Conservation (phyloP, 805 yeast genomes). For the Wickerhamomyces queroliae region DNA sequence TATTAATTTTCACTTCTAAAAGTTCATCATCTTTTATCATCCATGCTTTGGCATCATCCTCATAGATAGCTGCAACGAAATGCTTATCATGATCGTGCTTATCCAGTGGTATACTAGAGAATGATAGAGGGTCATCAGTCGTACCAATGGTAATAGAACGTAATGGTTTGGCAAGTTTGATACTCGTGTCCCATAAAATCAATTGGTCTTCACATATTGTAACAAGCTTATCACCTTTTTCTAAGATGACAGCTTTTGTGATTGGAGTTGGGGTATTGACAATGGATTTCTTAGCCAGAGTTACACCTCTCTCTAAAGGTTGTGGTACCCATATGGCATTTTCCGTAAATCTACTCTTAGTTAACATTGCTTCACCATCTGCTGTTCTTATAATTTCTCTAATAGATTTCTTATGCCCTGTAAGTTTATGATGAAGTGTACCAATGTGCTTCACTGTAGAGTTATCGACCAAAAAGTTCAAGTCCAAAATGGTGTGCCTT, state of each 20-base stretch:
- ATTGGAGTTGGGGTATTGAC: conserved; percentile 43
- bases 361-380: conserved; percentile 55
- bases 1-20: conserved; percentile 27
- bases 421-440: conserved; percentile 48
- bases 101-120: conserved; percentile 30
- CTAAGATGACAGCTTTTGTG: conserved; percentile 41
- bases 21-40: conserved; percentile 19
- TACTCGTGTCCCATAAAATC: conserved; percentile 57
- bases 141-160: conserved; percentile 10
- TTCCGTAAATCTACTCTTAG: conserved; percentile 57
- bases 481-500: conserved; percentile 26
- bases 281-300: conserved; percentile 33
- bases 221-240: conserved; percentile 39
- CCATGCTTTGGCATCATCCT: conserved; percentile 38
- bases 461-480: conserved; percentile 15
- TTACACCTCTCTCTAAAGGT: conserved; percentile 24
- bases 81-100: conserved; percentile 28
- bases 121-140: conserved; percentile 18
- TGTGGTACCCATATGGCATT: conserved; percentile 56
- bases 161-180: conserved; percentile 19
- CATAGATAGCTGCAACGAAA: conserved; percentile 47
- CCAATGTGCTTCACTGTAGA: conserved; percentile 14
- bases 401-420: conserved; percentile 85
- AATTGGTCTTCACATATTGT: conserved; percentile 39
- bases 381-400: conserved; percentile 59